Base-by-base conservation (phyloP, 768 basidiomycete genomes). In the Auriscalpium microsporum region DNA sequence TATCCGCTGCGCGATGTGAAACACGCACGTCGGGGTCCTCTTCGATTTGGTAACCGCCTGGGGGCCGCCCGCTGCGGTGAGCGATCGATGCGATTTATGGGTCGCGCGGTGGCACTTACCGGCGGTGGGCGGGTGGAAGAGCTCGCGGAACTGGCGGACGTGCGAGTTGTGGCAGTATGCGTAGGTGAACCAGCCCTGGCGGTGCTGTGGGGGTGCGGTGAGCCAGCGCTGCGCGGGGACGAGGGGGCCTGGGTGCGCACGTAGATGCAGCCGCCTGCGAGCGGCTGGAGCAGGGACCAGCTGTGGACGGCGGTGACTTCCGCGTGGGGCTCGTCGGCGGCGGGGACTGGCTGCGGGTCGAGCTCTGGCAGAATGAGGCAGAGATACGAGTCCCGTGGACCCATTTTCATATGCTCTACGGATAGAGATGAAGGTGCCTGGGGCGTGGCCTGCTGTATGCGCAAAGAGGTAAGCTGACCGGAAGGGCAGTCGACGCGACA, bases 101-200 rank as follows among this genome's bases (percentile, higher is more conserved):
- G 8, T 33, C 55, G 64, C 36, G 64, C n/a, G 21, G 33, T 54
- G 37, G 36, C 9, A 62, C 56, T 75, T 73, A 84, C 88, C 87
- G 70, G 84, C 72, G 60, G 78, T 75, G 62, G 83, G 80, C 50
- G 81, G 74, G 60, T 84, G 83, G 61, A 74, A 67, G 56, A 87
- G 74, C 69, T 94, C 93, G 71, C 88, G 88, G 77, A 98, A 99
- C 72, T 99, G 96, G 56, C 94, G 86, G 58, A 98, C 92, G 72
- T 96, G 86, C 51, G 83, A 80, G 69, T 94, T 90, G 73, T 99
- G 94, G 74, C 95, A 93, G 70, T 90, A 96, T 49, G 91, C 86
- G 72, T 98, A 98, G 38, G 94, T 98, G 75, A 97, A 98, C 94
- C 94, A 96, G 40, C 86, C 83, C 75, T 92, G 89, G 62, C 82